Evolutionary conservation across 176 grass and related monocot species (phyloP).

Genomic region (Bonia amplexicaulis): DNA sequence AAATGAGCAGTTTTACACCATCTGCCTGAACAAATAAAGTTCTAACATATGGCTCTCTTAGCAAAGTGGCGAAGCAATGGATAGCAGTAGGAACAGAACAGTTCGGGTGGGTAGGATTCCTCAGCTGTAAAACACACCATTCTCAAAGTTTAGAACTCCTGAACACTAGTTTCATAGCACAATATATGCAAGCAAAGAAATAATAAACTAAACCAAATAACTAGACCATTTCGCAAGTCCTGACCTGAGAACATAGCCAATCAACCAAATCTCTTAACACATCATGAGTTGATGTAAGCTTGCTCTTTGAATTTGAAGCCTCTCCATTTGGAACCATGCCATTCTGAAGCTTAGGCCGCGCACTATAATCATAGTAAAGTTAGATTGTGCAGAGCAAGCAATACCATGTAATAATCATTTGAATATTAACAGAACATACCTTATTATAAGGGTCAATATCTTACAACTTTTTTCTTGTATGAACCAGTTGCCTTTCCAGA

Average conservation of each 20-base stretch:
- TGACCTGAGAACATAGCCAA: constrained; percentile 93
- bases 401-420: constrained; percentile 14
- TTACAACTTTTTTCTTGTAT: constrained; percentile 92
- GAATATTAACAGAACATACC: constrained; percentile 39
- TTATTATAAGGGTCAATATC: constrained; percentile 76
- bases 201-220: background rate
- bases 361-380: constrained; percentile 41
- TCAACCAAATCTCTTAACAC: constrained; percentile 76
- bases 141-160: constrained; percentile 10
- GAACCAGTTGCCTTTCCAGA: constrained; percentile 93
- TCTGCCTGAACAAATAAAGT: constrained; percentile 90
- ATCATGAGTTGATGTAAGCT: constrained; percentile 60
- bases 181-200: constrained; percentile 21
- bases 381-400: constrained; percentile 24
- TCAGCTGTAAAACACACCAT: constrained; percentile 68
- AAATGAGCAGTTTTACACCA: constrained; percentile 84
- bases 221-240: constrained; percentile 8
- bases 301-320: constrained; percentile 86
- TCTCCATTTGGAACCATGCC: constrained; percentile 62
- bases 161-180: background rate
- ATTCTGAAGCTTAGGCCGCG: constrained; percentile 60
- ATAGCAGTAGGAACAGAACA: constrained; percentile 68
- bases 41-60: constrained; percentile 62
- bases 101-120: constrained; percentile 67
- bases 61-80: constrained; percentile 63